phyloP scores from a whole-genome alignment of 352 stramenopile species.

The Phytophthora tentaculata region DNA sequence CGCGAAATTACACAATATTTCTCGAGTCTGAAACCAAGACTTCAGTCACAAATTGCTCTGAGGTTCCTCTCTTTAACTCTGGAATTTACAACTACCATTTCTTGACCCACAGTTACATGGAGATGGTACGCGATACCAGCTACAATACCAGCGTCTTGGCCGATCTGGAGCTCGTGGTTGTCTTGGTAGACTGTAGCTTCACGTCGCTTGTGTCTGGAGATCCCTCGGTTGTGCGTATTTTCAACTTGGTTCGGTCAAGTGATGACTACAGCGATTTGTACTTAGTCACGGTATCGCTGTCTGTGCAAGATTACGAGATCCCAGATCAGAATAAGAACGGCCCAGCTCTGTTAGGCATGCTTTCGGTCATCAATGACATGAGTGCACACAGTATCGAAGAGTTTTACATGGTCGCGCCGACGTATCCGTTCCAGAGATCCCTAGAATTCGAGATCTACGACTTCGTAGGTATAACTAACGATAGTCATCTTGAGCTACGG shows the following conservation, averaged over 20 bases:
- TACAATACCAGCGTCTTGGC: conserved; percentile 43
- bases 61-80: conserved; percentile 7
- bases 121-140: conserved; percentile 32
- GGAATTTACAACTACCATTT: conserved; percentile 42
- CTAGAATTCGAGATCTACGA: conserved; percentile 37
- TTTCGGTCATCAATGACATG: conserved; percentile 34
- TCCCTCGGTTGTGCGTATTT: conserved; percentile 19
- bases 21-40: conserved; percentile 17
- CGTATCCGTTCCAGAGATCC: conserved; percentile 35
- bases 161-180: conserved; percentile 42
- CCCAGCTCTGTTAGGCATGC: conserved; percentile 25
- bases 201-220: conserved; percentile 17
- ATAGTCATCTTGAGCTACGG: conserved; percentile 21
- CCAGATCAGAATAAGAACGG: conserved; percentile 22
- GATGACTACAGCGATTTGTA: conserved; percentile 18
- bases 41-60: conserved; percentile 11
- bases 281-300: conserved; percentile 32
- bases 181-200: conserved; percentile 50
- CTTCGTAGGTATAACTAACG: conserved; percentile 17
- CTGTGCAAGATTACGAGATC: conserved; percentile 43
- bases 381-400: conserved; percentile 13
- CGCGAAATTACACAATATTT: conserved; percentile 27
- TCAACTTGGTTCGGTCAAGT: conserved; percentile 30
- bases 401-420: conserved; percentile 28
- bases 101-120: conserved; percentile 29